Conservation (phyloP, 306 rosid genomes). For the Fagus crenata region DNA sequence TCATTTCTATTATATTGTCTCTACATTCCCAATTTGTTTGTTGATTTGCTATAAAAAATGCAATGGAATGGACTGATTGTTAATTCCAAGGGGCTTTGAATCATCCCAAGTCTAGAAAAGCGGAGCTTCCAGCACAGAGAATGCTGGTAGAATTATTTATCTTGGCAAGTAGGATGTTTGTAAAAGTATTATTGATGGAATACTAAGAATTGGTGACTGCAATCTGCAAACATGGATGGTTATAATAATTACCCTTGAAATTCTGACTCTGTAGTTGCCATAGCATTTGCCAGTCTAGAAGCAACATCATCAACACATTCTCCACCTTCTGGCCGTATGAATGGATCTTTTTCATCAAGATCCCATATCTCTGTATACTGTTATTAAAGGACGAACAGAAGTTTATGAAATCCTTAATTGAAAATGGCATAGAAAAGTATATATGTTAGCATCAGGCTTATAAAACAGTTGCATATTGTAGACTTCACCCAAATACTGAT, state of each 20-base stretch:
- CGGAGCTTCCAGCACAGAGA: background rate
- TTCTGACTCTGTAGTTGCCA: slow-evolving; percentile 57
- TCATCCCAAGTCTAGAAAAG: background rate
- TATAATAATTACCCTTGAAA: slow-evolving; percentile 63
- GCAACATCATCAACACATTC: slow-evolving; percentile 92
- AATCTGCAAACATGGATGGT: background rate
- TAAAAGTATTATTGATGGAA: background rate
- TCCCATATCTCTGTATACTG: slow-evolving; percentile 79
- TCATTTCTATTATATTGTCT: background rate
- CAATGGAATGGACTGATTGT: background rate
- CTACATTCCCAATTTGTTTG: background rate
- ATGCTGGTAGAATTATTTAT: background rate
- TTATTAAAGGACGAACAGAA: slow-evolving; percentile 8
- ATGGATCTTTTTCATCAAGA: slow-evolving; percentile 71
- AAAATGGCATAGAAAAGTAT: slow-evolving; percentile 11
- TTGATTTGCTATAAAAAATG: background rate
- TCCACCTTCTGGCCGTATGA: slow-evolving; percentile 76
- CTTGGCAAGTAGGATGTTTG: background rate
- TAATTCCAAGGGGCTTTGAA: background rate
- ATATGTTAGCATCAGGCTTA: slow-evolving; percentile 7
- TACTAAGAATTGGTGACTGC: background rate
- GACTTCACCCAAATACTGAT: slow-evolving; percentile 15
- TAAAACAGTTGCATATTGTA: background rate
- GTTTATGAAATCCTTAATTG: slow-evolving; percentile 19
- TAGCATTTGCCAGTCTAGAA: slow-evolving; percentile 58